phyloP scores from a whole-genome alignment of 2,329 filamentous ascomycete genomes.

The Rosellinia necatrix region DNA sequence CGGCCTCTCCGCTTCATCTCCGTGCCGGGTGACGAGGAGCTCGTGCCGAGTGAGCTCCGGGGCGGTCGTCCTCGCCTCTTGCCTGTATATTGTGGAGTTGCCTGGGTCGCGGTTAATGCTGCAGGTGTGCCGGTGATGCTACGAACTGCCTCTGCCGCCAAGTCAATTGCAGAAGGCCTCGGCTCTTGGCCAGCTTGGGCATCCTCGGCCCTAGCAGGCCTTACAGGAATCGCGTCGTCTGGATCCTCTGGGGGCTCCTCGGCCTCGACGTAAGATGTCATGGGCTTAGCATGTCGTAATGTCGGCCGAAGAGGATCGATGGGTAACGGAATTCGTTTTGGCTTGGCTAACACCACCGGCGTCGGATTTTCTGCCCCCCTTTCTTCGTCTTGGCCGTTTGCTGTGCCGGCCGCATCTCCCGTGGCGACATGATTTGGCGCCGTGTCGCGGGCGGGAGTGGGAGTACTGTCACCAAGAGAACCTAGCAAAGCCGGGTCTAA shows the following conservation, averaged over 20 bases:
- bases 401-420: slow-evolving; percentile 17
- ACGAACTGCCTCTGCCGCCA: slow-evolving; percentile 46
- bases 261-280: slow-evolving; percentile 54
- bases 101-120: slow-evolving; percentile 3
- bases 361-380: slow-evolving; percentile 26
- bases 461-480: slow-evolving; percentile 32
- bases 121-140: slow-evolving; percentile 35
- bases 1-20: slow-evolving; percentile 25
- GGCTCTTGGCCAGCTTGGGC: slow-evolving; percentile 6
- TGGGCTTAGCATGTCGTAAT: slow-evolving; percentile 58
- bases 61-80: slow-evolving; percentile 40
- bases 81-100: slow-evolving; percentile 31
- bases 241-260: slow-evolving; percentile 54
- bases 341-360: slow-evolving; percentile 23
- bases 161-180: slow-evolving; percentile 44
- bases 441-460: slow-evolving; percentile 30
- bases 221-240: slow-evolving; percentile 43
- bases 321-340: slow-evolving; percentile 37
- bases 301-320: slow-evolving; percentile 52
- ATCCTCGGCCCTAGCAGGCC: slow-evolving; percentile 26
- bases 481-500: slow-evolving; percentile 60
- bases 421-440: slow-evolving; percentile 22
- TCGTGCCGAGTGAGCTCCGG: slow-evolving; percentile 31
- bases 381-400: slow-evolving; percentile 22
- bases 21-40: slow-evolving; percentile 20